Percentiles rank a stretch among this genome's conserved stretches.
phyloP scores from a whole-genome alignment of 345 rosid genomes.

The Arabidopsis thaliana region DNA sequence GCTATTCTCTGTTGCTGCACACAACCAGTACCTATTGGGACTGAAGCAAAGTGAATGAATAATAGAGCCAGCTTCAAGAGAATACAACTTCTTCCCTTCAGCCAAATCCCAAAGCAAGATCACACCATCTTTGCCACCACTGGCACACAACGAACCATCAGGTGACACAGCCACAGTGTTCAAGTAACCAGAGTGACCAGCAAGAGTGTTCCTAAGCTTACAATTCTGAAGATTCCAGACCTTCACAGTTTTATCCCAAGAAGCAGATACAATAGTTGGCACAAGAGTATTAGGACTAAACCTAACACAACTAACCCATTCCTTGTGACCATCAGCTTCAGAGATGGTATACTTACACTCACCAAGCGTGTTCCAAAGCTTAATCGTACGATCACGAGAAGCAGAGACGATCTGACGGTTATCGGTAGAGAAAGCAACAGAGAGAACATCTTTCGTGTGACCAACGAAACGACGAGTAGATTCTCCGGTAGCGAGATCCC shows the following conservation, averaged over 20 bases:
- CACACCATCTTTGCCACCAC: slow-evolving; percentile 87
- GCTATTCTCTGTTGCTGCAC: slow-evolving; percentile 87
- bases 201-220: slow-evolving; percentile 68
- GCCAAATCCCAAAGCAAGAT: slow-evolving; percentile 93
- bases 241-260: slow-evolving; percentile 86
- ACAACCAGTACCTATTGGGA: slow-evolving; percentile 95
- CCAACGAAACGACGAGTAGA: slow-evolving; percentile 86
- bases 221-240: slow-evolving; percentile 93
- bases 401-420: slow-evolving; percentile 95
- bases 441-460: slow-evolving; percentile 83
- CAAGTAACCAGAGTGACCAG: slow-evolving; percentile 77
- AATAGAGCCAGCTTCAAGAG: slow-evolving; percentile 74
- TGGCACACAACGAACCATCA: slow-evolving; percentile 87
- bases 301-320: slow-evolving; percentile 92
- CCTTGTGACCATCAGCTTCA: slow-evolving; percentile 71
- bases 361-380: slow-evolving; percentile 89
- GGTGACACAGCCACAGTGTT: slow-evolving; percentile 89
- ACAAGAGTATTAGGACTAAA: slow-evolving; percentile 72
- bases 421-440: slow-evolving; percentile 87
- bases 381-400: slow-evolving; percentile 84
- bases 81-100: slow-evolving; percentile 84
- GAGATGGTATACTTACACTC: slow-evolving; percentile 94
- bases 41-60: slow-evolving; percentile 82
- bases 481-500: slow-evolving; percentile 72
- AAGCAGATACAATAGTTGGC: slow-evolving; percentile 88